Evolutionary conservation across 768 basidiomycete species (phyloP), one percentile per base, ranked within the genome.

Genomic region (Pleurotus djamor): DNA sequence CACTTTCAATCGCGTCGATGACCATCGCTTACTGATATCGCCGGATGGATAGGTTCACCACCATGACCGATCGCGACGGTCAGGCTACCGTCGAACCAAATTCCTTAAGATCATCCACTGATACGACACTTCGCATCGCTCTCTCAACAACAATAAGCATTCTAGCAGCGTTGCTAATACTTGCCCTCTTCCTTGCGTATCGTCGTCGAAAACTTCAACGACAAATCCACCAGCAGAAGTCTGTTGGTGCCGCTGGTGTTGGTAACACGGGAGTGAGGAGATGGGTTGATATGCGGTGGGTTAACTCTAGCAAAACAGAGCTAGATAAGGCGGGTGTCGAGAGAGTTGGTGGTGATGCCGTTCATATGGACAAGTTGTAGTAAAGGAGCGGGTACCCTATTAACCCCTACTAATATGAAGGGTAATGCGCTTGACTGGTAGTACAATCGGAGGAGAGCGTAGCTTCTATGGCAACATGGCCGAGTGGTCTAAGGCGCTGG

Each of bases 401-500:
- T 28, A 28, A 28, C 21, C 21, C 21, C 21, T 28, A 1, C 21
- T 28, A 1, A 28, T 28, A 28, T 28, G 21, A 28, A 28, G 21
- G 2, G 21, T 28, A 28, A 28, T 28, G 21, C 21, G 21, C 21
- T 28, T 28, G 21, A 28, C 21, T 28, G 21, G 2, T 3, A 28
- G 21, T 28, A 28, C 21, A 28, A 28, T 28, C 21, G 21, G 21
- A 28, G 21, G 21, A 28, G 21, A 28, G 21, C 2, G 21, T 28
- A 3, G 21, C 21, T 28, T 41, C n/a, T 35, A 60, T 48, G 78
- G 77, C 79, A 78, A 78, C 77, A 77, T 81, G 79, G 79, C 80
- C 80, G 80, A 81, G 80, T 79, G 80, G 80, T 81, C 79, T 79
- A 81, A 81, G 80, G 79, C 79, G 80, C 79, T 81, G 79, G 80